Percentiles rank a stretch among this genome's conserved stretches.
phyloP scores from a whole-genome alignment of 2,329 filamentous ascomycete genomes.

The Fusarium tricinctum region DNA sequence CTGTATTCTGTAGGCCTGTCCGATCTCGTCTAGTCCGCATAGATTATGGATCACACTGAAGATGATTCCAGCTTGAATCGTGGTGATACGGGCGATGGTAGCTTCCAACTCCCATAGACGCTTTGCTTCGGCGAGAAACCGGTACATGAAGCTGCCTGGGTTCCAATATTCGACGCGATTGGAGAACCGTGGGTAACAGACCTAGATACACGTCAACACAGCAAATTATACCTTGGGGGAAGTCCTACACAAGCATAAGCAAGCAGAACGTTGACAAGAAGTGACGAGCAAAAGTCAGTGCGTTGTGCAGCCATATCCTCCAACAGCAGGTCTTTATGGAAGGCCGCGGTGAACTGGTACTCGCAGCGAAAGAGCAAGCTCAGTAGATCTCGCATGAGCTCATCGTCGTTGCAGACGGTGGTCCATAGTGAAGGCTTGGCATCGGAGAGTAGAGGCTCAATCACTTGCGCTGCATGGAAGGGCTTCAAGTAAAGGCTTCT shows the following conservation, averaged over 20 bases:
- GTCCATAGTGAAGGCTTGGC: conserved; percentile 56
- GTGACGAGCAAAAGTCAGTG: conserved; percentile 55
- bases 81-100: conserved; percentile 50
- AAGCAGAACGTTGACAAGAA: conserved; percentile 58
- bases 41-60: conserved; percentile 53
- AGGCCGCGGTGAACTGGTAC: conserved; percentile 54
- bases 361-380: conserved; percentile 52
- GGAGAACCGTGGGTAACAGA: conserved; percentile 47
- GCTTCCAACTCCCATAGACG: conserved; percentile 57
- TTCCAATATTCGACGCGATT: conserved; percentile 56
- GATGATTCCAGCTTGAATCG: conserved; percentile 55
- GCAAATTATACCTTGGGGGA: fast-evolving
- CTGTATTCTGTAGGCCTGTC: conserved; percentile 53
- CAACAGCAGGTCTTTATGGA: conserved; percentile 58
- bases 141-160: conserved; percentile 52
- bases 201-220: conserved; percentile 35
- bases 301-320: conserved; percentile 54
- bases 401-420: conserved; percentile 53
- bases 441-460: conserved; percentile 53
- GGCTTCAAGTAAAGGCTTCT: conserved; percentile 53
- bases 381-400: conserved; percentile 54
- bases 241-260: conserved; percentile 55
- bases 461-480: conserved; percentile 54
- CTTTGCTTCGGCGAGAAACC: conserved; percentile 57
- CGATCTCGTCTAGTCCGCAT: conserved; percentile 56